Base-by-base conservation (phyloP, 495 filamentous ascomycete genomes). In the Daldinia grandis region DNA sequence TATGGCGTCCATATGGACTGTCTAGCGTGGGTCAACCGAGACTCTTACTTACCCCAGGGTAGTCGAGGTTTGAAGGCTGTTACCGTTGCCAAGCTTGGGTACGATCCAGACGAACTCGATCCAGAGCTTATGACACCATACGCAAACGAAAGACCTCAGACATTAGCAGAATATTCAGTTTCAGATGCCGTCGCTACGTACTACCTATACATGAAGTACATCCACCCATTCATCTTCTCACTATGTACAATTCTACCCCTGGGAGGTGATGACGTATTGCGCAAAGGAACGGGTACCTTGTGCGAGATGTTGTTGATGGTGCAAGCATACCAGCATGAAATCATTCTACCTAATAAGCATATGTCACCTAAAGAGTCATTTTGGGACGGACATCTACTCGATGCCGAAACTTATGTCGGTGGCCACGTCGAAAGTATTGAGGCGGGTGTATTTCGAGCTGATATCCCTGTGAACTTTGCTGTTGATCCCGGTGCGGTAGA, bases 171-270 rank as follows among this genome's bases (percentile, higher is more conserved):
- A 71, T 99, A 99, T 81, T 99, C 95, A 0, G 95, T 99, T 49
- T 99, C 95, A 71, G 95, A 99, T 87, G 95, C 95, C 30, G 95
- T 99, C 19, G 95, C 95, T 3, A 99, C 95, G 2, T 99, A 98
- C 78, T 99, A 99, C 76, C 85, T 99, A 47, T 99, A 99, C 82
- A 99, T 98, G 95, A 99, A 99, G 92, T 99, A 99, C 79, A 93
- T 99, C 21, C 95, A 99, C 76, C 95, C 95, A 1, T 99, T 99
- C 82, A 95, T 99, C 78, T 99, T 98, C 84, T 97, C 95, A 0
- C 84, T 99, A 0, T 98, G 95, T 80, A 99, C 93, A 0, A 97
- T 99, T 80, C 86, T 99, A 78, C 95, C 95, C 0, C 84, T 99
- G 1, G 93, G 93, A 30, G 91, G 94, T 15, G 94, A 99, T 75